These are phyloP conservation scores for Thecaphora frezii DNA, from an alignment of 1,284 basidiomycete species.

Conservation along the genomic window DNA sequence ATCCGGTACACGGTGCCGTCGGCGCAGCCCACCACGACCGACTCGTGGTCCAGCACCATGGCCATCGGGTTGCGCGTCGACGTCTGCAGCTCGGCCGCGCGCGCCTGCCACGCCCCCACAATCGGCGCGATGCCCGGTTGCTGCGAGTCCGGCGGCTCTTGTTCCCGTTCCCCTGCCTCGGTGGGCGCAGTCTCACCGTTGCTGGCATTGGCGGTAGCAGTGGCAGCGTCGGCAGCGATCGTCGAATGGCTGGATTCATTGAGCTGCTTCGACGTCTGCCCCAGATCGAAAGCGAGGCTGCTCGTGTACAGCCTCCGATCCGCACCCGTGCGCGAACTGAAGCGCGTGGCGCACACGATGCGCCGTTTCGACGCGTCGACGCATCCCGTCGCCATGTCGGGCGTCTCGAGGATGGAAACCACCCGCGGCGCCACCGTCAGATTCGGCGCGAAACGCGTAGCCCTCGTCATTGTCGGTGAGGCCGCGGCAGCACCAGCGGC, in stretches of 20 bases:
- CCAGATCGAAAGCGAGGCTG: constrained; percentile 33
- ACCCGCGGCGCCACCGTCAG: constrained; percentile 35
- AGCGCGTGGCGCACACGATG: constrained; percentile 80
- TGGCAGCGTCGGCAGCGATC: constrained; percentile 1
- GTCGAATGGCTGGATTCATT: neutral
- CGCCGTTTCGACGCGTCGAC: constrained; percentile 63
- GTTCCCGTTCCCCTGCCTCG: neutral
- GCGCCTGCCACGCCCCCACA: constrained; percentile 41
- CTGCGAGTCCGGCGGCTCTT: too few species aligned
- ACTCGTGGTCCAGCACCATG: constrained; percentile 49
- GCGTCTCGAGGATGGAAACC: constrained; percentile 37
- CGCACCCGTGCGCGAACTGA: constrained; percentile 76
- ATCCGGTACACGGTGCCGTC: constrained; percentile 48
- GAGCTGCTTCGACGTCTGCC: constrained; percentile 26
- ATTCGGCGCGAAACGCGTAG: constrained; percentile 43
- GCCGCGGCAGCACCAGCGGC: too few species aligned
- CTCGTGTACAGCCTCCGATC: constrained; percentile 64
- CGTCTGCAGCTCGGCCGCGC: constrained; percentile 19
- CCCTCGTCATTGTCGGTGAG: neutral
- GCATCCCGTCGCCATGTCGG: constrained; percentile 45
- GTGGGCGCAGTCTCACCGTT: too few species aligned
- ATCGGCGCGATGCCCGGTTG: constrained; percentile 23
- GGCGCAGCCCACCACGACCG: constrained; percentile 43
- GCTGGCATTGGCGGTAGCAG: too few species aligned
- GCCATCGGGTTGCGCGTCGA: constrained; percentile 47